Base-by-base conservation (phyloP, 495 filamentous ascomycete species). In the Aspergillus egyptiacus region DNA sequence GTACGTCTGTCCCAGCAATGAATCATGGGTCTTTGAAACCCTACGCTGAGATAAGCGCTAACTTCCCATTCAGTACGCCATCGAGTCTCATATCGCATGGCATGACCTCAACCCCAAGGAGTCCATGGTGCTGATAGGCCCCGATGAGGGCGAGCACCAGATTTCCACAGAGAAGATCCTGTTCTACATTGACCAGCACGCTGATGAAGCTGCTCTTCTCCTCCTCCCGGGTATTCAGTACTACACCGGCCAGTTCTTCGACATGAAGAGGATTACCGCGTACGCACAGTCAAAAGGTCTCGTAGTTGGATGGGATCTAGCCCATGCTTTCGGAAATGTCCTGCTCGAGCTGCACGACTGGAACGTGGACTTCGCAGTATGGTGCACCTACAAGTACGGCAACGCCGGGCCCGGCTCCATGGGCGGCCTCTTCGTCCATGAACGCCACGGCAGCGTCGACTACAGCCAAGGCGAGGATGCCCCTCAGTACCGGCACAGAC, bases 351-450 rank as follows among this genome's bases (percentile, higher is more conserved):
- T 98, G 13, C 87, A 95, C 61, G 85, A 88, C 57, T 97, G 93
- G 93, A 79, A 90, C 49, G 90, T 96, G 25, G 93, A 98, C 63
- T 93, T 93, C 37, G 90, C 93, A 2, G 87, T 74, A 17, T 98
- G 93, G 93, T 97, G 93, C 68, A 87, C 80, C 30, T 97, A 98
- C 73, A 98, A 98, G 71, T 98, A 98, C 62, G 78, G 95, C 44
- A 96, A 95, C 61, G 75, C 80, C 41, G 93, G 93, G 0, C 91
- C 93, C 2, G 93, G 93, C 10, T 78, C 80, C 10, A 95, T 95
- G 58, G 91, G 73, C 18, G 90, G 91, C 9, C 65, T 89, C 18
- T 98, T 95, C 56, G 87, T 97, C 17, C 89, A 98, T 60, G 78
- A 85, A 34, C 74, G 69, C 39, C 82, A 95, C 60, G 79, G 83